Conservation (phyloP, 495 filamentous ascomycete species). For the Staphylotrichum tortipilum region DNA sequence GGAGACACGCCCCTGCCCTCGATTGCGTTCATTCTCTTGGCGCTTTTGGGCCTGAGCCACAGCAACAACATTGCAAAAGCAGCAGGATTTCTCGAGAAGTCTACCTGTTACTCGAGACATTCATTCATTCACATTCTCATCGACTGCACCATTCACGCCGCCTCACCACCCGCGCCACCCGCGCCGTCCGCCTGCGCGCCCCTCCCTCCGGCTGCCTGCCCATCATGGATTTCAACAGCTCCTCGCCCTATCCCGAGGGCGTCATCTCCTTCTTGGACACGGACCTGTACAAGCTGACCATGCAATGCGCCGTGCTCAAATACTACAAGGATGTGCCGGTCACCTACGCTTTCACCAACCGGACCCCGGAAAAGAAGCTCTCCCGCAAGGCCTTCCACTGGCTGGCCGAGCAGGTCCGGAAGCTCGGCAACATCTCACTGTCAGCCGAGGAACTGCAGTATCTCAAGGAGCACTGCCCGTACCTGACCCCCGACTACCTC, state of each 20-base stretch:
- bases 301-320: slow-evolving; percentile 93
- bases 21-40: no score
- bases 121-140: no score
- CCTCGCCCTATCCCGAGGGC: slow-evolving; percentile 52
- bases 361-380: slow-evolving; percentile 87
- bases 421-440: slow-evolving; percentile 68
- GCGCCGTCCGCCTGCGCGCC: no score
- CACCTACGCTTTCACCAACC: slow-evolving; percentile 88
- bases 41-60: no score
- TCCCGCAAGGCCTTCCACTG: slow-evolving; percentile 74
- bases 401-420: slow-evolving; percentile 72
- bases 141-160: no score
- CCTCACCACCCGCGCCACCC: neutral
- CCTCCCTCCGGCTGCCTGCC: neutral
- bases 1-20: no score
- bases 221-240: slow-evolving; percentile 49
- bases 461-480: slow-evolving; percentile 70
- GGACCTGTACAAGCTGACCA: slow-evolving; percentile 96
- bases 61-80: no score
- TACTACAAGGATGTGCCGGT: slow-evolving; percentile 81
- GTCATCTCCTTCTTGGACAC: slow-evolving; percentile 91
- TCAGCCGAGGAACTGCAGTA: slow-evolving; percentile 70
- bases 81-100: no score
- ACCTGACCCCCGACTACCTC: slow-evolving; percentile 69
- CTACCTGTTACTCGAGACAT: no score